Conservation (phyloP, 169 alveolate genomes). For the Eimeria acervulina region DNA sequence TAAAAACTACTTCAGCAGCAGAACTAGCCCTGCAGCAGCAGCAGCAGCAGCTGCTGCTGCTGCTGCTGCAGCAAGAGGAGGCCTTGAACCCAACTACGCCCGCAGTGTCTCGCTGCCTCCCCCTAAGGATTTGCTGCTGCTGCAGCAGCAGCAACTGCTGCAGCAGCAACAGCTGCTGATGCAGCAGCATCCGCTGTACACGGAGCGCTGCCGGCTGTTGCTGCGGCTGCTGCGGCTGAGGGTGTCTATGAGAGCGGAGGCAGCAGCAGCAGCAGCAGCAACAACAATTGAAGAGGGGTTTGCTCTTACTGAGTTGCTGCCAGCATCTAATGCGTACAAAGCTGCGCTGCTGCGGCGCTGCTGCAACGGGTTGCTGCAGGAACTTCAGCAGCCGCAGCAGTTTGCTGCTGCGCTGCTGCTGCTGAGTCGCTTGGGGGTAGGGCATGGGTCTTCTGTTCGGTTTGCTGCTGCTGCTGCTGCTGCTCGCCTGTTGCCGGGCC, state of each 20-base stretch:
- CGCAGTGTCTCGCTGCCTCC: background rate
- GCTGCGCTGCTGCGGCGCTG: constrained; percentile 48
- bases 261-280: constrained; percentile 72
- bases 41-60: constrained; percentile 50
- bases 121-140: background rate
- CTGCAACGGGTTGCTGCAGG: constrained; percentile 78
- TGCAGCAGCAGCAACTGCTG: background rate
- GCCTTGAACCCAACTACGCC: background rate
- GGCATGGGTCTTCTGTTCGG: constrained; percentile 77
- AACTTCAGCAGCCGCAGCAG: constrained; percentile 65
- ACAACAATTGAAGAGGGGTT: constrained; percentile 12
- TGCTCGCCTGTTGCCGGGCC: constrained; percentile 9
- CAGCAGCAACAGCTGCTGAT: constrained; percentile 24
- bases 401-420: constrained; percentile 29
- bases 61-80: constrained; percentile 18
- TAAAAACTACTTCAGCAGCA: constrained; percentile 28
- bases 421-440: constrained; percentile 63
- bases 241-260: constrained; percentile 33
- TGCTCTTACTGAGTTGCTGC: constrained; percentile 28
- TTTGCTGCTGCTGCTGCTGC: constrained; percentile 78
- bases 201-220: constrained; percentile 47
- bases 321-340: background rate
- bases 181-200: constrained; percentile 78
- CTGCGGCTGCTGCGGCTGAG: constrained; percentile 77
- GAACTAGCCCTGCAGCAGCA: background rate